Conservation (phyloP, 441 rosid species). For the Brassica balearica region DNA sequence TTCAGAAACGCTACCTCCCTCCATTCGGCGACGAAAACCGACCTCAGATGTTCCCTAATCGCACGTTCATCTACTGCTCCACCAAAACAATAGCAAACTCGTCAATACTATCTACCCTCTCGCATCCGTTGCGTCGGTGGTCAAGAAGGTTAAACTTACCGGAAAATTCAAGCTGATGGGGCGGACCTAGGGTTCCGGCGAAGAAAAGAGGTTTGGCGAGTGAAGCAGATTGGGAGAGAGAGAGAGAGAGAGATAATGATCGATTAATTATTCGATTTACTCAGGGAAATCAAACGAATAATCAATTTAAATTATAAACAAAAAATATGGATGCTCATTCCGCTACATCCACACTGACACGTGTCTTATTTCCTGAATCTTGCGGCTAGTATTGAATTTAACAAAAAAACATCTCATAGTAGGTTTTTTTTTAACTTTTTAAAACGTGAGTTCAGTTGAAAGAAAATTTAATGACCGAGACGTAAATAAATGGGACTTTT, state of each 20-base stretch:
- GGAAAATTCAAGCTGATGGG: conserved; percentile 29
- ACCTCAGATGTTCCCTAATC: conserved; percentile 37
- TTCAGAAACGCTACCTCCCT: conserved; percentile 33
- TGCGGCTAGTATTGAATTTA: conserved; percentile 32
- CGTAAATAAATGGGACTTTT: neutral
- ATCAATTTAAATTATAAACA: neutral
- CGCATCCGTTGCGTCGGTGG: neutral
- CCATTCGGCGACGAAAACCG: conserved; percentile 40
- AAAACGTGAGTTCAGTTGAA: conserved; percentile 5
- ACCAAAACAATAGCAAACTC: no score
- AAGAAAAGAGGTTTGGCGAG: conserved; percentile 40
- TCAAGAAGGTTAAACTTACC: conserved; percentile 33
- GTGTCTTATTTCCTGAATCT: conserved; percentile 19
- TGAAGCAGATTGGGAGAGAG: conserved; percentile 36
- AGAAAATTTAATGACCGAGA: neutral
- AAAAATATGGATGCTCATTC: conserved; percentile 10
- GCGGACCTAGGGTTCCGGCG: conserved; percentile 44
- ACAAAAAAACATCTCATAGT: neutral
- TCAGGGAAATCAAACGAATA: conserved; percentile 32
- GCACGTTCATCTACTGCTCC: conserved; percentile 28
- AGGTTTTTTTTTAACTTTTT: neutral
- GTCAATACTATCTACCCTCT: neutral
- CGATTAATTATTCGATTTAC: conserved; percentile 22
- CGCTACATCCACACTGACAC: conserved; percentile 20
- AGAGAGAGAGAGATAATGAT: no score